Evolutionary conservation across 2,329 filamentous ascomycete species (phyloP), one percentile per base, ranked within the genome.

Genomic region (Dryadomyces sulphureus): DNA sequence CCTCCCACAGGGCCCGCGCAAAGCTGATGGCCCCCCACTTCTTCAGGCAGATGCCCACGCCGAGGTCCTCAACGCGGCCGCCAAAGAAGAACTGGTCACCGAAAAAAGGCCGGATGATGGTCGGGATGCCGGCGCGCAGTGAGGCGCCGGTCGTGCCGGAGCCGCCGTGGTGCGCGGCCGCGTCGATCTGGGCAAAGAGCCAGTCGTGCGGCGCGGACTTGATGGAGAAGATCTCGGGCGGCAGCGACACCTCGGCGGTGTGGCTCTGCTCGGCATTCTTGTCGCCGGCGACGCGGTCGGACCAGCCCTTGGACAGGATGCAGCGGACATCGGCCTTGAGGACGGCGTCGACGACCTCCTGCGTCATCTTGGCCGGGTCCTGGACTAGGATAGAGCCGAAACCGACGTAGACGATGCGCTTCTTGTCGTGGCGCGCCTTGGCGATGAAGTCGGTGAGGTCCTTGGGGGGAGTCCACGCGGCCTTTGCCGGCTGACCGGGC

Each of bases 21-120:
- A 98, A 90, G 34, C 81, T 75, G 53, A 77, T 83, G n/a, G 85
- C 81, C 20, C 92, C 93, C 67, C 94, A 78, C 62, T 86, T 92
- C 67, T 84, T 88, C 55, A 98, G 70, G 57, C 81, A 86, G 19
- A 94, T 80, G 0, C 92, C 92, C 2, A 96, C 92, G 0, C 92
- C 90, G 6, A 98, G 70, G 57, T 96, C 90, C 60, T 96, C 88
- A 1, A 96, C 84, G 4, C 92, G 75, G 25, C 73, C 77, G 7
- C 88, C 92, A 56, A 94, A 96, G 69, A 98, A 98, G 70, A 84
- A 95, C 59, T 98, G 92, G 56, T 98, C 92, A 5, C 92, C 92
- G 58, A 98, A 98, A 68, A 96, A 98, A 0, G 92, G 92, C 50
- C 90, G 85, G 58, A 96, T 84, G 52, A 98, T 89, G 0, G 92